Evolutionary conservation across 371 early-diverging fungal genomes (phyloP).

Genomic region (Mortierella sp.): DNA sequence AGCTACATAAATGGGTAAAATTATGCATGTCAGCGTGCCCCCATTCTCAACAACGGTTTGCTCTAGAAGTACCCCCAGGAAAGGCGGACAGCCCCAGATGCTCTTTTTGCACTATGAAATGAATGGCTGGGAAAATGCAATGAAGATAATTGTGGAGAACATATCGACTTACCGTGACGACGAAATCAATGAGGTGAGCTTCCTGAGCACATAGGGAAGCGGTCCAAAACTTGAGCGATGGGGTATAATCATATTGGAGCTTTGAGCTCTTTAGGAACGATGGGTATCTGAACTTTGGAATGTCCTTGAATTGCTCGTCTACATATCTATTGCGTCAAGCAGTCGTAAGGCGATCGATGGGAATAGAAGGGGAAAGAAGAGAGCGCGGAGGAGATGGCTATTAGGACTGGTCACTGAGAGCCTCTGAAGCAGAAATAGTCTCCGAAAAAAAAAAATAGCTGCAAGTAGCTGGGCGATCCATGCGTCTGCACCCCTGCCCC

Average conservation of each 20-base stretch:
- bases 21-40: not conserved
- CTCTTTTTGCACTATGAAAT: conserved; percentile 22
- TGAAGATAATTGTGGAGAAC: not conserved
- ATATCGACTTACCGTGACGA: conserved; percentile 70
- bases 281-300: conserved; percentile 65
- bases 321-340: conserved; percentile 60
- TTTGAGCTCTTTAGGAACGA: conserved; percentile 57
- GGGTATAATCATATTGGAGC: conserved; percentile 53
- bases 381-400: no score
- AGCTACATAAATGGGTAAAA: conserved; percentile 56
- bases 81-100: not conserved
- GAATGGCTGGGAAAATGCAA: conserved; percentile 5
- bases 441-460: not conserved
- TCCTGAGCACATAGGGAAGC: conserved; percentile 72
- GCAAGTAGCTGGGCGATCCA: not conserved
- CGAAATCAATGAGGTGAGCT: conserved; percentile 78
- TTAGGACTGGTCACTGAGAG: no score
- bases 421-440: not conserved
- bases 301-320: conserved; percentile 66
- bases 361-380: not conserved
- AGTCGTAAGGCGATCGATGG: not conserved
- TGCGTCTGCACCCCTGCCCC: not conserved
- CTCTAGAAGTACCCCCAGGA: no score
- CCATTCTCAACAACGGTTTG: not conserved
- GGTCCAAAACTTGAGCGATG: conserved; percentile 79